phyloP scores from a whole-genome alignment of 2,329 filamentous ascomycete genomes.

The Emergomyces pasteurianus region DNA sequence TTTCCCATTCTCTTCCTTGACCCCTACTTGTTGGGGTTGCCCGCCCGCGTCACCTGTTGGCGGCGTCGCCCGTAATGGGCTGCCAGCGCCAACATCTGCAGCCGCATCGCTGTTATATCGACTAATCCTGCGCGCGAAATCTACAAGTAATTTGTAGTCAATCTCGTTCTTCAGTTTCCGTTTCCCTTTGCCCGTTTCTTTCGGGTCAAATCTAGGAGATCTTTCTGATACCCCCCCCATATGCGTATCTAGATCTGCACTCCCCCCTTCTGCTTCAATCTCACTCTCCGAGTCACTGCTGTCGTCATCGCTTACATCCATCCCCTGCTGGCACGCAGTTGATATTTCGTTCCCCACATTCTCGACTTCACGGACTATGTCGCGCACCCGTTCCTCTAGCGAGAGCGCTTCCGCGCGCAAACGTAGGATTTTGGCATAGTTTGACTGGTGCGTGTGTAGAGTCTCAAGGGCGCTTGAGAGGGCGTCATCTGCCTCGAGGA shows the following conservation, averaged over 20 bases:
- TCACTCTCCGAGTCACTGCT: slow-evolving; percentile 6
- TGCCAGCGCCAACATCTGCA: slow-evolving; percentile 28
- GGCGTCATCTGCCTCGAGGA: slow-evolving; percentile 32
- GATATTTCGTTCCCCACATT: slow-evolving; percentile 30
- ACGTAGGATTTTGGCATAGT: slow-evolving; percentile 30
- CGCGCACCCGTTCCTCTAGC: slow-evolving; percentile 30
- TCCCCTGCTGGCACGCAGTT: slow-evolving; percentile 15
- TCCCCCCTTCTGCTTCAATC: slow-evolving; percentile 10
- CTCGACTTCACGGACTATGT: slow-evolving; percentile 30
- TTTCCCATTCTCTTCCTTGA: slow-evolving; percentile 6
- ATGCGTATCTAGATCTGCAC: slow-evolving; percentile 10
- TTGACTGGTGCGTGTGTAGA: slow-evolving; percentile 33
- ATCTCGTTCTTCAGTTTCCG: slow-evolving; percentile 23
- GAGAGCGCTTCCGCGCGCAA: slow-evolving; percentile 29
- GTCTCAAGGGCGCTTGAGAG: slow-evolving; percentile 30
- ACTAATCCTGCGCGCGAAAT: slow-evolving; percentile 36
- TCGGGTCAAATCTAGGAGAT: background rate
- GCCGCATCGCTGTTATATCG: slow-evolving; percentile 36
- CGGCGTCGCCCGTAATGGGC: slow-evolving; percentile 6
- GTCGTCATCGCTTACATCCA: slow-evolving; percentile 12
- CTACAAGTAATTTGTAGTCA: slow-evolving; percentile 32
- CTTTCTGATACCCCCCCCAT: slow-evolving; percentile 4
- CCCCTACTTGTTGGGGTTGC: background rate
- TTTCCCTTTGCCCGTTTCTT: slow-evolving; percentile 7
- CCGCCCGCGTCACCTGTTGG: background rate